phyloP scores from a whole-genome alignment of 352 stramenopile genomes.

The Pseudoperonospora humuli region DNA sequence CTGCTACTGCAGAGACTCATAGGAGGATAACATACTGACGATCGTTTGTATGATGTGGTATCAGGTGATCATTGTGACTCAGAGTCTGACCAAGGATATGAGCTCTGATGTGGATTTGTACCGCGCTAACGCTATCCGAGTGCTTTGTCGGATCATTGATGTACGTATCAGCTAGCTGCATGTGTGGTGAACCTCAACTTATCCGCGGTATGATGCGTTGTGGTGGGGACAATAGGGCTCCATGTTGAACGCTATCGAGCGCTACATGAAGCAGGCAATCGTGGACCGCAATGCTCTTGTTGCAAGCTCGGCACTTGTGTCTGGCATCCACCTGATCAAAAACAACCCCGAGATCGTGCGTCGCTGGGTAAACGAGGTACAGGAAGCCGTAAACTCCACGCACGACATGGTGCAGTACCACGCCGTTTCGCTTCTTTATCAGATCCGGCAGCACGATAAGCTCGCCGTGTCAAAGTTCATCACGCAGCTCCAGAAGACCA shows the following conservation, averaged over 20 bases:
- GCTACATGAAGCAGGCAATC: conserved; percentile 99
- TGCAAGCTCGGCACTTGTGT: conserved; percentile 94
- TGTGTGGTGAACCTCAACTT: conserved; percentile 1
- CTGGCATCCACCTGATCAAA: conserved; percentile 92
- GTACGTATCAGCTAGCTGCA: conserved; percentile 26
- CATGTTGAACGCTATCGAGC: conserved; percentile 88
- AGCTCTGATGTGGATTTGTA: conserved; percentile 97
- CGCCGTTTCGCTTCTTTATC: conserved; percentile 96
- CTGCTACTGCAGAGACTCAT: background rate
- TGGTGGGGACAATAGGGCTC: conserved; percentile 41
- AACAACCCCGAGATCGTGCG: conserved; percentile 88
- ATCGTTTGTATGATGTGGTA: conserved; percentile 23
- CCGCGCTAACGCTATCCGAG: conserved; percentile 96
- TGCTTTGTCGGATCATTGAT: conserved; percentile 94
- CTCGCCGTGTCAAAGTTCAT: conserved; percentile 96
- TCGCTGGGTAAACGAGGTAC: conserved; percentile 96
- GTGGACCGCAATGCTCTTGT: conserved; percentile 97
- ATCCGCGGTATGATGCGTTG: conserved; percentile 1
- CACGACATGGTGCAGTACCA: conserved; percentile 99
- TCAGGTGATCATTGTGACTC: conserved; percentile 99
- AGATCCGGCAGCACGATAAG: conserved; percentile 97
- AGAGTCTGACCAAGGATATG: conserved; percentile 99
- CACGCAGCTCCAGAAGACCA: conserved; percentile 89
- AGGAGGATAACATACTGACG: conserved; percentile 6
- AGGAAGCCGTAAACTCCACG: conserved; percentile 92